Evolutionary conservation across 2,329 filamentous ascomycete genomes (phyloP).

Genomic region (Balansia obtecta): DNA sequence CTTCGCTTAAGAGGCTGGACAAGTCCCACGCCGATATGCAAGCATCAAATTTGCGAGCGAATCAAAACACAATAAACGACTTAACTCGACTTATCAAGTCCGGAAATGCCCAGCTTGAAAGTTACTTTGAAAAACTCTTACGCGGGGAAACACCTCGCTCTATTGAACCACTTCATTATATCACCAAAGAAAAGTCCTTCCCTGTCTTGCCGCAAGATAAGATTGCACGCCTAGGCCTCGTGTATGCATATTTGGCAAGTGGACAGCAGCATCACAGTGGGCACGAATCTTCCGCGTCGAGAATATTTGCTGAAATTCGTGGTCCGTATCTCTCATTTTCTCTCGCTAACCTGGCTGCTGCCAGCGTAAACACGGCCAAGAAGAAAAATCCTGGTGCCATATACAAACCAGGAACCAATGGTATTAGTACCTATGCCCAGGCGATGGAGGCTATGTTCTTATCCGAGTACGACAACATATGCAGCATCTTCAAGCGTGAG

Average conservation of each 20-base stretch:
- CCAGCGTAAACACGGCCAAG: constrained; percentile 72
- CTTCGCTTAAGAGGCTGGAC: constrained; percentile 78
- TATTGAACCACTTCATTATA: constrained; percentile 81
- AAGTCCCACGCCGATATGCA: constrained; percentile 76
- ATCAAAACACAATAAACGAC: constrained; percentile 78
- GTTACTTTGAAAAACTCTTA: constrained; percentile 68
- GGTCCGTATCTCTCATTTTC: constrained; percentile 77
- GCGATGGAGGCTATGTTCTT: constrained; percentile 79
- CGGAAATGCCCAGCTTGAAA: constrained; percentile 74
- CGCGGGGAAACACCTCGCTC: constrained; percentile 62
- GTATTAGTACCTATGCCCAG: constrained; percentile 78
- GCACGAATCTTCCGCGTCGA: constrained; percentile 59
- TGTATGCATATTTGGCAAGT: constrained; percentile 65
- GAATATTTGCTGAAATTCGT: constrained; percentile 74
- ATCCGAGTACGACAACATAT: constrained; percentile 85
- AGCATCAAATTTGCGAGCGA: constrained; percentile 80
- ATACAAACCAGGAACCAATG: constrained; percentile 81
- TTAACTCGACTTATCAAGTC: constrained; percentile 64
- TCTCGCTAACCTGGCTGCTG: constrained; percentile 74
- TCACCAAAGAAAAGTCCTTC: constrained; percentile 81
- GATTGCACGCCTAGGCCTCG: constrained; percentile 61
- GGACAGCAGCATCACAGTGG: constrained; percentile 38
- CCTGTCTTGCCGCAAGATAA: constrained; percentile 68
- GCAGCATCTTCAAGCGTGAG: constrained; percentile 71
- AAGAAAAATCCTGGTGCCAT: constrained; percentile 71